Evolutionary conservation across 2,329 filamentous ascomycete species (phyloP).

Genomic region (Fusarium protoensiforme): DNA sequence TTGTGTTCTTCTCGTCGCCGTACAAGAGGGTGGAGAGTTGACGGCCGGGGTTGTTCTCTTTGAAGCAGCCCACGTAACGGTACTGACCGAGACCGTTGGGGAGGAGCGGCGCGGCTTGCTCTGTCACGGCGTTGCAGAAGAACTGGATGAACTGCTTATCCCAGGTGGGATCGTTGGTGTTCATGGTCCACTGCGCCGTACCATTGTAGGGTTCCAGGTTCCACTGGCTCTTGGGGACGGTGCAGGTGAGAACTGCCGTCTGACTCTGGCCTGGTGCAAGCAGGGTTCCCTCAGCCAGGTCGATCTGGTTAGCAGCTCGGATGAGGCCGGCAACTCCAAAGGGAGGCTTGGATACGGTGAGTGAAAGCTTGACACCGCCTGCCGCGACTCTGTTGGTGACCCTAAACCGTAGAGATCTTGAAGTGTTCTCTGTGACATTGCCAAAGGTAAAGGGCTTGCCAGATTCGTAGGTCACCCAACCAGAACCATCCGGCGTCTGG

Average conservation of each 20-base stretch:
- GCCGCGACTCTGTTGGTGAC: constrained; percentile 62
- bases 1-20: constrained; percentile 54
- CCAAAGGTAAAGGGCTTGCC: constrained; percentile 64
- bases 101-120: constrained; percentile 63
- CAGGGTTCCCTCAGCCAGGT: constrained; percentile 66
- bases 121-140: constrained; percentile 60
- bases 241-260: constrained; percentile 64
- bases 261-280: constrained; percentile 61
- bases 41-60: constrained; percentile 65
- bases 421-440: constrained; percentile 63
- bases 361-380: constrained; percentile 59
- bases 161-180: constrained; percentile 63
- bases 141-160: constrained; percentile 66
- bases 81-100: constrained; percentile 58
- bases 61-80: constrained; percentile 65
- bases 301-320: constrained; percentile 64
- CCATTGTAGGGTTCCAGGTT: constrained; percentile 63
- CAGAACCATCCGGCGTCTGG: constrained; percentile 60
- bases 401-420: constrained; percentile 60
- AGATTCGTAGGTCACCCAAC: constrained; percentile 60
- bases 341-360: constrained; percentile 71
- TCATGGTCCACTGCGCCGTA: constrained; percentile 65
- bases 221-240: constrained; percentile 67
- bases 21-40: constrained; percentile 59
- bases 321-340: constrained; percentile 66